These are phyloP conservation scores for Actinidia arguta DNA, from an alignment of 179 eudicot genomes.

Conservation along the genomic window DNA sequence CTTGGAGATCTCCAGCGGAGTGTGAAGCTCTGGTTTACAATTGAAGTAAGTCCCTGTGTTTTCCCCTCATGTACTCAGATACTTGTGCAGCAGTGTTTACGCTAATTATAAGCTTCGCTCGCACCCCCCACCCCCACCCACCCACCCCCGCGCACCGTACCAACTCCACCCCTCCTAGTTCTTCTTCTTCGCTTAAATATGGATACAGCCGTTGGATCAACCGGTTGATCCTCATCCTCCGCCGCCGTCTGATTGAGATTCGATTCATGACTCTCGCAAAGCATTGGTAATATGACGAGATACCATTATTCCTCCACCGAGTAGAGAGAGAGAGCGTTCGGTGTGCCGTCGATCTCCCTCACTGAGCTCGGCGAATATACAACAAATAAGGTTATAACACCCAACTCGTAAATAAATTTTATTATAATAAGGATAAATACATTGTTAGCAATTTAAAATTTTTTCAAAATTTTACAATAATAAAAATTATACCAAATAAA, in stretches of 20 bases:
- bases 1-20: slow-evolving; percentile 79
- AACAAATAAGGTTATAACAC: too few species aligned
- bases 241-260: slow-evolving; percentile 4
- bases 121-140: too few species aligned
- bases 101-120: slow-evolving; percentile 40
- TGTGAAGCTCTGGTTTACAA: slow-evolving; percentile 69
- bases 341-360: too few species aligned
- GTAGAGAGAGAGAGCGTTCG: too few species aligned
- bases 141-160: slow-evolving; percentile 49
- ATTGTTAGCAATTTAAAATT: too few species aligned
- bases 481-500: too few species aligned
- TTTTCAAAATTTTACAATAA: too few species aligned
- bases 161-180: slow-evolving; percentile 16
- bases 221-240: slow-evolving; percentile 36
- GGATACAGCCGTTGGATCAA: slow-evolving; percentile 59
- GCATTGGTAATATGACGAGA: neutral
- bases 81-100: slow-evolving; percentile 50
- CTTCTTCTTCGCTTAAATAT: slow-evolving; percentile 47
- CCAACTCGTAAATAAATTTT: too few species aligned
- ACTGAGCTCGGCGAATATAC: too few species aligned
- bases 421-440: too few species aligned
- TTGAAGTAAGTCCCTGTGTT: slow-evolving; percentile 75
- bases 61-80: slow-evolving; percentile 74
- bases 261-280: neutral
- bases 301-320: slow-evolving; percentile 8